Percentiles rank a stretch among this genome's conserved stretches.
phyloP scores from a whole-genome alignment of 805 yeast species.

The Schwanniomyces sp. region DNA sequence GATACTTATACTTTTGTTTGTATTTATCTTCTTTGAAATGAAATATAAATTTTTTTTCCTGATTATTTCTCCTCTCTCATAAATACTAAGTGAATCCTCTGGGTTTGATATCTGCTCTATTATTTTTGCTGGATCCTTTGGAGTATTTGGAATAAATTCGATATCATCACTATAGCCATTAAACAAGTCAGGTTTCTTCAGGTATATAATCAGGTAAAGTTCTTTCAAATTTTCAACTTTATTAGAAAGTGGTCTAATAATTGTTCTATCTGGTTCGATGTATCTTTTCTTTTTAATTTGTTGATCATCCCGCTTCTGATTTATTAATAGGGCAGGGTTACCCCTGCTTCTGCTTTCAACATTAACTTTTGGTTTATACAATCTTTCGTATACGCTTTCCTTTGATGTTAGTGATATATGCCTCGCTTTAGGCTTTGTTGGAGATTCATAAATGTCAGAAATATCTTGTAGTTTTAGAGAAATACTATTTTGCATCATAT shows the following conservation, averaged over 20 bases:
- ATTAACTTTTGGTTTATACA: background rate
- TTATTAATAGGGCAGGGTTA: background rate
- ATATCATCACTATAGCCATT: constrained; percentile 5
- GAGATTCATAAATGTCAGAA: constrained; percentile 2
- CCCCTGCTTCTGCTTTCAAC: background rate
- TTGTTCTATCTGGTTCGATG: background rate
- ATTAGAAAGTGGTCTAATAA: background rate
- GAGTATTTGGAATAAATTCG: background rate
- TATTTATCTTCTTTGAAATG: constrained; percentile 46
- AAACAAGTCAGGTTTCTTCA: constrained; percentile 28
- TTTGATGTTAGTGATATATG: constrained; percentile 1
- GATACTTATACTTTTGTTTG: constrained; percentile 29
- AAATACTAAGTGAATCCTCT: constrained; percentile 39
- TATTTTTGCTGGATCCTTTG: constrained; percentile 3
- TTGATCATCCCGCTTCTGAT: background rate
- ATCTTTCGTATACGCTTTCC: background rate
- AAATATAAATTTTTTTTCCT: constrained; percentile 51
- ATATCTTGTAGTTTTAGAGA: background rate
- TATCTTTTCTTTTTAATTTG: background rate
- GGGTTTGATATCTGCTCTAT: background rate
- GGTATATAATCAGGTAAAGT: constrained; percentile 20
- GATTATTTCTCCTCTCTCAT: constrained; percentile 61
- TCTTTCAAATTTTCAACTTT: constrained; percentile 14
- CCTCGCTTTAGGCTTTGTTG: constrained; percentile 4
- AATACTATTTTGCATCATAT: constrained; percentile 8